phyloP scores from a whole-genome alignment of 345 rosid species.

The Trapa incisa region DNA sequence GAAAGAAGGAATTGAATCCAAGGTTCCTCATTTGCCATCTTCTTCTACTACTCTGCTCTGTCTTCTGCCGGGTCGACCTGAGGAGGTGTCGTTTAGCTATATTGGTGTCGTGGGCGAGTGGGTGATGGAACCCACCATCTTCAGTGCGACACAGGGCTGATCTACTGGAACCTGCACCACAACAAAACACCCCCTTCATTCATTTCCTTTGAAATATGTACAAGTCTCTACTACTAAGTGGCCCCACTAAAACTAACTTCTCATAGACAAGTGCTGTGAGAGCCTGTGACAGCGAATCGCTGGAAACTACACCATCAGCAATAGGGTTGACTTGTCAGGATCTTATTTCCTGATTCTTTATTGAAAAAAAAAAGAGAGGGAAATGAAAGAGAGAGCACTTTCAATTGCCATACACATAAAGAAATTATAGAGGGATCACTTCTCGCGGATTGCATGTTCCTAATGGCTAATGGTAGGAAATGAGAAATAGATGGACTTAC shows the following conservation, averaged over 20 bases:
- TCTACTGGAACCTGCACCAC: constrained; percentile 74
- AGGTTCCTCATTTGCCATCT: not conserved
- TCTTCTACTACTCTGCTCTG: not conserved
- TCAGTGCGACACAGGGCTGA: constrained; percentile 73
- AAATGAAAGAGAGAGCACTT: no score
- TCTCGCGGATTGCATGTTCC: not conserved
- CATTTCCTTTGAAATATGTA: not conserved
- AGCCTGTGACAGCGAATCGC: not conserved
- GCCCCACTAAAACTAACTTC: not conserved
- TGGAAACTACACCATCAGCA: no score
- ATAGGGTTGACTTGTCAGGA: no score
- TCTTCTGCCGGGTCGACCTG: not conserved
- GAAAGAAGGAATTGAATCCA: not conserved
- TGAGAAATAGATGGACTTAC: constrained; percentile 31
- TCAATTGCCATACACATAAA: no score
- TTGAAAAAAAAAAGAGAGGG: no score
- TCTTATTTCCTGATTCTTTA: no score
- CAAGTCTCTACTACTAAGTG: not conserved
- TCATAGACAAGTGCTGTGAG: not conserved
- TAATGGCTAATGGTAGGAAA: not conserved
- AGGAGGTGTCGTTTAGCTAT: not conserved
- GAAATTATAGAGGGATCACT: no score
- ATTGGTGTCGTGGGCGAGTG: constrained; percentile 30
- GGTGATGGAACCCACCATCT: constrained; percentile 61
- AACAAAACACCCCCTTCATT: not conserved